phyloP scores from a whole-genome alignment of 805 yeast genomes.

The Yarrowia sp. region DNA sequence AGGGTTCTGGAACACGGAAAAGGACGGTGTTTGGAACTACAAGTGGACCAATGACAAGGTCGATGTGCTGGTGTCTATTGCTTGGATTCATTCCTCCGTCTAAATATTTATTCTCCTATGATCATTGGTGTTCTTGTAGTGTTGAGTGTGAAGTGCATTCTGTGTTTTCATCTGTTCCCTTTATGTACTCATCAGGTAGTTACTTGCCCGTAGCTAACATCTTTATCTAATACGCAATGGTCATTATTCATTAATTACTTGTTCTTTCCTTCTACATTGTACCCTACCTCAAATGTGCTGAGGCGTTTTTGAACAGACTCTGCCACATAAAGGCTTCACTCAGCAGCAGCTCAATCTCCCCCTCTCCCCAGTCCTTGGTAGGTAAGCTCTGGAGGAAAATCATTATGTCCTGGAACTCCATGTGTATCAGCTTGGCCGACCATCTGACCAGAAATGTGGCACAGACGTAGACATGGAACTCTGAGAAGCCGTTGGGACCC shows the following conservation, averaged over 20 bases:
- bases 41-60: constrained; percentile 42
- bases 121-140: neutral
- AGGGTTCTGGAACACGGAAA: constrained; percentile 44
- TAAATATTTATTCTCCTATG: constrained; percentile 7
- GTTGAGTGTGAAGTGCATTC: neutral
- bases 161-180: no score
- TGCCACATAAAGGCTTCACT: constrained; percentile 99
- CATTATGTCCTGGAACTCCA: constrained; percentile 95
- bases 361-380: constrained; percentile 82
- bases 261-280: neutral
- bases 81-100: constrained; percentile 43
- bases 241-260: constrained; percentile 38
- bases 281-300: constrained; percentile 73
- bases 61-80: constrained; percentile 44
- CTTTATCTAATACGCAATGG: neutral
- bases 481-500: constrained; percentile 75
- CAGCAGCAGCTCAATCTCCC: constrained; percentile 86
- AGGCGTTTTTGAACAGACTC: constrained; percentile 84
- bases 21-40: constrained; percentile 46
- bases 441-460: constrained; percentile 94
- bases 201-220: neutral
- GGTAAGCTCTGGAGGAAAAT: constrained; percentile 92
- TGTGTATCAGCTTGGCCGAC: constrained; percentile 73
- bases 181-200: no score
- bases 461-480: constrained; percentile 95